Evolutionary conservation across 2,329 filamentous ascomycete species (phyloP).

Genomic region (Penicillium paneum): DNA sequence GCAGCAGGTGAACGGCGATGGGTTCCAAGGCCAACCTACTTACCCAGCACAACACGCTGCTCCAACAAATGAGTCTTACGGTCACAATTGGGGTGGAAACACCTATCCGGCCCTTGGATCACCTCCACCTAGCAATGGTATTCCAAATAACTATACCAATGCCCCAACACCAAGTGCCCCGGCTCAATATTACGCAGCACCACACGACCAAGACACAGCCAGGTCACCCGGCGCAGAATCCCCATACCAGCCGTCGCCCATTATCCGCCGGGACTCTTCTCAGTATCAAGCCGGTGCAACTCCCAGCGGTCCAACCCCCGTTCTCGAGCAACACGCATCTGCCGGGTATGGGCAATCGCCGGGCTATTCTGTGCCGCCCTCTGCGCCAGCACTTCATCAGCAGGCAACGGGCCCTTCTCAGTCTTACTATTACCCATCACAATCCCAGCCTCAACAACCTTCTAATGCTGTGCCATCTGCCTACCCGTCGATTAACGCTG

Average conservation of each 20-base stretch:
- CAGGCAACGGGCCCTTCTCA: conserved; percentile 17
- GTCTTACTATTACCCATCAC: conserved; percentile 20
- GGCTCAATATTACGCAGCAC: conserved; percentile 17
- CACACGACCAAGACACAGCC: conserved; percentile 10
- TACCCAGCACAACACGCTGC: conserved; percentile 14
- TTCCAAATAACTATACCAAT: conserved; percentile 10
- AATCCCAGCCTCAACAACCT: conserved; percentile 11
- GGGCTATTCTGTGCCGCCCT: conserved; percentile 14
- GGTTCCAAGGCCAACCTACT: conserved; percentile 11
- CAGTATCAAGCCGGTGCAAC: conserved; percentile 21
- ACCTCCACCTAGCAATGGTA: conserved; percentile 11
- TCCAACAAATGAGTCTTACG: conserved; percentile 10
- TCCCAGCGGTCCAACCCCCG: conserved; percentile 6
- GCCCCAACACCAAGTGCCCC: conserved; percentile 6
- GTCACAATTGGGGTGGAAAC: conserved; percentile 15
- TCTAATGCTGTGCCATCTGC: conserved; percentile 10
- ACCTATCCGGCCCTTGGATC: conserved; percentile 22
- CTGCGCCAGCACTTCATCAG: conserved; percentile 11
- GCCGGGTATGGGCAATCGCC: conserved; percentile 17
- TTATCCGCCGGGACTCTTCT: conserved; percentile 20
- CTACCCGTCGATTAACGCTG: conserved; percentile 16
- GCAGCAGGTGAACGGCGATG: conserved; percentile 6
- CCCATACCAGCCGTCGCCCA: conserved; percentile 19
- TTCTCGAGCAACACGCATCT: conserved; percentile 13
- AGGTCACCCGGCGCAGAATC: conserved; percentile 13